Evolutionary conservation across 495 filamentous ascomycete species (phyloP).

Genomic region (Parathielavia hyrcaniae): DNA sequence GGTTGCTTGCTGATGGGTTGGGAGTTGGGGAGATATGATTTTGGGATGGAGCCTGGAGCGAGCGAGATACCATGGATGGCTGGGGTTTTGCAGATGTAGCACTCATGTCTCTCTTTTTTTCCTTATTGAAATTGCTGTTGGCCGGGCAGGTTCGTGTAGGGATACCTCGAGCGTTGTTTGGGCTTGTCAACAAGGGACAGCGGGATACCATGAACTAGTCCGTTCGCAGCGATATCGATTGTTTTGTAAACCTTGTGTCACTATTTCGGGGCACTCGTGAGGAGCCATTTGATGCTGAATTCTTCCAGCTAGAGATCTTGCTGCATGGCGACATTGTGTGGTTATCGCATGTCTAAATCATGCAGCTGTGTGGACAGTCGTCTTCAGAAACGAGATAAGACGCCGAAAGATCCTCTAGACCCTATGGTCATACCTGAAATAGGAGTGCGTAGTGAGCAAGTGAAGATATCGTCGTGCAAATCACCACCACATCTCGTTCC

Average conservation of each 20-base stretch:
- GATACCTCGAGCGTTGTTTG: conserved; percentile 8
- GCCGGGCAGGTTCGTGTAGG: not conserved
- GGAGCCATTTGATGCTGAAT: not conserved
- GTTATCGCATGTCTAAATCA: not conserved
- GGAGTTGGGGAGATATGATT: conserved; percentile 8
- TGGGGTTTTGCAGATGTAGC: not conserved
- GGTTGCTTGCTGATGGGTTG: not conserved
- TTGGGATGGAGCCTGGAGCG: not conserved
- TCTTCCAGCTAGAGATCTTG: too few species aligned
- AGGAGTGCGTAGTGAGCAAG: too few species aligned
- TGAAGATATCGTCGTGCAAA: too few species aligned
- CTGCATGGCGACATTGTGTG: not conserved
- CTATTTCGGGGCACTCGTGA: not conserved
- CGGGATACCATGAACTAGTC: not conserved
- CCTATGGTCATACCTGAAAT: too few species aligned
- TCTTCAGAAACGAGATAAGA: not conserved
- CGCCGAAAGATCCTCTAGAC: not conserved
- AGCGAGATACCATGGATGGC: conserved; percentile 5
- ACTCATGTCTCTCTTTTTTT: not conserved
- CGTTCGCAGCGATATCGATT: not conserved
- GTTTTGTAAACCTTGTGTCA: not conserved
- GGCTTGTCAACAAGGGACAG: not conserved
- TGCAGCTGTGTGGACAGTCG: not conserved
- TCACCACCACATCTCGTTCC: too few species aligned
- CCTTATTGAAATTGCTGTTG: not conserved